Evolutionary conservation across 1,284 basidiomycete genomes (phyloP).

Genomic region (Mycosarcoma maydis): DNA sequence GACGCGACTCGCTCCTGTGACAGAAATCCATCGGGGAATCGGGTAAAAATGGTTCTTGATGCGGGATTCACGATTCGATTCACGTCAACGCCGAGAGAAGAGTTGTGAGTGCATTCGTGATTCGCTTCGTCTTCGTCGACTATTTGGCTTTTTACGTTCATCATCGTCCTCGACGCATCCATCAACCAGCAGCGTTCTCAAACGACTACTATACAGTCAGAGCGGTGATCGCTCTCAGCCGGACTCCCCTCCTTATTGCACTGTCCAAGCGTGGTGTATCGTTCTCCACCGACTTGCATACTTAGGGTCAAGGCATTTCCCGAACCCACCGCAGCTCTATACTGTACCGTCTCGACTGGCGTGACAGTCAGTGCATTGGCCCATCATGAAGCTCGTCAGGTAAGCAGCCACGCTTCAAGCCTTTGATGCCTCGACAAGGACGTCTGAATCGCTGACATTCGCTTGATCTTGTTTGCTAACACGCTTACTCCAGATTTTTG

Average conservation of each 20-base stretch:
- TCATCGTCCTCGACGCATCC: background rate
- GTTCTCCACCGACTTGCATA: background rate
- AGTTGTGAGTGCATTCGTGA: background rate
- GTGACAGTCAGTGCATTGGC: no score
- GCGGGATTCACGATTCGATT: no score
- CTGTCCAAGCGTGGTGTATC: no score
- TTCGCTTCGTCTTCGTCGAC: background rate
- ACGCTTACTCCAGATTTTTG: conserved; percentile 77
- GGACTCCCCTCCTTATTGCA: conserved; percentile 38
- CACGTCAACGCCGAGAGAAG: no score
- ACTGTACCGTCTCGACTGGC: background rate
- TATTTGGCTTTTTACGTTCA: background rate
- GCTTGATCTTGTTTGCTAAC: background rate
- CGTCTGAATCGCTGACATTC: no score
- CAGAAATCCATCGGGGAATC: background rate
- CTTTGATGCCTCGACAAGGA: no score
- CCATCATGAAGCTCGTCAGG: conserved; percentile 67
- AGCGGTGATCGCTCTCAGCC: conserved; percentile 4
- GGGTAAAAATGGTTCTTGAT: background rate
- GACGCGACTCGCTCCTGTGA: conserved; percentile 28
- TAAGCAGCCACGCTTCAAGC: no score
- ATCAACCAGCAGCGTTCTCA: no score
- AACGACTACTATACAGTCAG: background rate
- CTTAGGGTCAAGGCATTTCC: conserved; percentile 46
- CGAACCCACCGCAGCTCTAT: background rate